These are phyloP conservation scores for Testicularia cyperi DNA, from an alignment of 1,284 basidiomycete species.

Conservation along the genomic window DNA sequence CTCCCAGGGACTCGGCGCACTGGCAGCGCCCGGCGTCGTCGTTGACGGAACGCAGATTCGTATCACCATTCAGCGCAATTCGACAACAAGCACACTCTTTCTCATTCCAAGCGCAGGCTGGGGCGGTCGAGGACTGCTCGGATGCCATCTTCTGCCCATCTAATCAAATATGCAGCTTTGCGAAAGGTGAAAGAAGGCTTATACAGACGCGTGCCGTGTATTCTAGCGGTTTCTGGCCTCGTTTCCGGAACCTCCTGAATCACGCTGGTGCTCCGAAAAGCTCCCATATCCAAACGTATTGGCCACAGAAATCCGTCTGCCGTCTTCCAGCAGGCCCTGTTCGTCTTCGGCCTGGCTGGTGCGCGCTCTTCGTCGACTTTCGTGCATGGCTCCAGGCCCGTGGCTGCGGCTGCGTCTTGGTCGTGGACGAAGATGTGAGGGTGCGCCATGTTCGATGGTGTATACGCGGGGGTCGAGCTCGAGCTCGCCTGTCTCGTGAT, in stretches of 20 bases:
- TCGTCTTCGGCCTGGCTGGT: conserved; percentile 1
- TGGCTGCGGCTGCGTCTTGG: not conserved
- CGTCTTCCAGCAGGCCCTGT: conserved; percentile 27
- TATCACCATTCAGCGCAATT: conserved; percentile 1
- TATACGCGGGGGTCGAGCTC: conserved; percentile 31
- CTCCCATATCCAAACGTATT: conserved; percentile 9
- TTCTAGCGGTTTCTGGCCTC: too few species aligned
- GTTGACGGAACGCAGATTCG: conserved; percentile 15
- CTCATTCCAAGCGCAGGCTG: conserved; percentile 24
- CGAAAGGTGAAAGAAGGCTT: too few species aligned
- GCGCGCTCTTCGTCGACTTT: not conserved
- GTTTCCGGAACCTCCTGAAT: too few species aligned
- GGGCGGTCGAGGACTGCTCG: conserved; percentile 45
- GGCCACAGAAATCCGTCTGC: not conserved
- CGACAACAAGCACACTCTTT: conserved; percentile 1
- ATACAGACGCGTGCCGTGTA: too few species aligned
- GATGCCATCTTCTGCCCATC: conserved; percentile 26
- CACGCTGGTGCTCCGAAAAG: too few species aligned
- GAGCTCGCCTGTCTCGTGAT: conserved; percentile 24
- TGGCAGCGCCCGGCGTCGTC: conserved; percentile 25
- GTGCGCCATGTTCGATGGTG: conserved; percentile 20
- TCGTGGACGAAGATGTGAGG: conserved; percentile 3
- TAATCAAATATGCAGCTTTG: too few species aligned
- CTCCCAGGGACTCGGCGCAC: conserved; percentile 13
- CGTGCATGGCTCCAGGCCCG: not conserved